Evolutionary conservation across 306 rosid species (phyloP), one percentile per base, ranked within the genome.

Genomic region (Astragalus glycyphyllos): DNA sequence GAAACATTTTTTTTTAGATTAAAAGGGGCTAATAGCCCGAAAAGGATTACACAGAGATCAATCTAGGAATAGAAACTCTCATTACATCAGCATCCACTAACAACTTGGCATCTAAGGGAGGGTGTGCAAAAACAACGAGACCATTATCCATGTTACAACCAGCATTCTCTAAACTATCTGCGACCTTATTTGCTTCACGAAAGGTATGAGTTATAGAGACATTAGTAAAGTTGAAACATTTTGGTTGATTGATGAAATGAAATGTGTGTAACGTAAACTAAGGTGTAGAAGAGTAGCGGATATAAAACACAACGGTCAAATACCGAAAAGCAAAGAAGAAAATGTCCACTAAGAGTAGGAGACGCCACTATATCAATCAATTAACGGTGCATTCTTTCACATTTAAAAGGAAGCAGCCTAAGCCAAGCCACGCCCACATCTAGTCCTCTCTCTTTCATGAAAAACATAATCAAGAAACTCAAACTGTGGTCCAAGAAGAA

Each of bases 401-500:
- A 20, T 20, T 2, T 0, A 20, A 20, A 20, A 20, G 23, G 0
- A 26, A 40, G 9, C 11, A 8, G 45, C 45, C 45, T 8, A 10
- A 40, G 11, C 45, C 8, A n/a, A n/a, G 23, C 23, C 23, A 40
- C 8, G 11, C 45, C 45, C 45, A 40, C 23, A 35, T 60, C 34
- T 53, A 17, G 20, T 20, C 7, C 13, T 8, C 4, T 14, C 23
- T 14, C 57, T n/a, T 42, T 44, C 62, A 71, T 68, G 83, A 80
- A 50, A 51, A 87, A 71, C 63, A 20, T 87, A 72, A 74, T 89
- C 23, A 85, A 87, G 83, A 90, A 82, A 79, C 87, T 87, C 56
- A 87, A 82, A 63, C 50, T 80, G 5, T 89, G 96, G 92, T 42
- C 87, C 16, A 78, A 68, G 83, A 87, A 80, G 85, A 87, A 58